phyloP scores from a whole-genome alignment of 2,329 filamentous ascomycete species.

The Ceratocystis huliohia region DNA sequence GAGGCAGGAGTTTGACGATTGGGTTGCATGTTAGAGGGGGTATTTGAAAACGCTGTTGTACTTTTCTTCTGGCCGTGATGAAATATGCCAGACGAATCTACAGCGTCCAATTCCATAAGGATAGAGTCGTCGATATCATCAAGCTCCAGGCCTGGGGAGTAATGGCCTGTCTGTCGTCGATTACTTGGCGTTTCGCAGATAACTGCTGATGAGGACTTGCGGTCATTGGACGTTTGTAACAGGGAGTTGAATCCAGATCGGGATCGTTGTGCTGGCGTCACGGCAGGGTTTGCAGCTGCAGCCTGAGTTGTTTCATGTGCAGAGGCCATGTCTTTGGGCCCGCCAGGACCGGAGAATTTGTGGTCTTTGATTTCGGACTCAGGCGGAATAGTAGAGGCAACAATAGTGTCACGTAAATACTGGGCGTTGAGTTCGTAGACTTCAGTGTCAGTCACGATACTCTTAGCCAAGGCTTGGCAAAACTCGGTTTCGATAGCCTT shows the following conservation, averaged over 20 bases:
- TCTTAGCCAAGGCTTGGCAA: slow-evolving; percentile 10
- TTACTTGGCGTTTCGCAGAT: neutral
- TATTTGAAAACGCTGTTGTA: neutral
- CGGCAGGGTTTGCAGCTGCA: neutral
- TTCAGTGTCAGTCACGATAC: slow-evolving; percentile 10
- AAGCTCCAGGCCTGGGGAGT: neutral
- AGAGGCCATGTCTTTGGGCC: neutral
- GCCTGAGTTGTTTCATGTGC: neutral
- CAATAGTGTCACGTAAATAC: slow-evolving; percentile 4
- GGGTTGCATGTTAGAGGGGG: neutral
- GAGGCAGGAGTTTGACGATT: neutral
- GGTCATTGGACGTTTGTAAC: neutral
- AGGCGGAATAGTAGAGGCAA: slow-evolving; percentile 15
- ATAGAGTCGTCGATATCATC: slow-evolving; percentile 20
- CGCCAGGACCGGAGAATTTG: neutral
- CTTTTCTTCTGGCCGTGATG: neutral
- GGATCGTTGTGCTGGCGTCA: neutral
- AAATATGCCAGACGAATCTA: neutral
- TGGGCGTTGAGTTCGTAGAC: slow-evolving; percentile 11
- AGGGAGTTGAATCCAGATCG: neutral
- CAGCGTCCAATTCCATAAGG: slow-evolving; percentile 16
- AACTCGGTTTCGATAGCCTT: slow-evolving; percentile 16
- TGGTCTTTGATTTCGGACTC: neutral
- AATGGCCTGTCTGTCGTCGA: neutral
- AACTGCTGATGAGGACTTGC: neutral